Conservation (phyloP, 768 basidiomycete species). For the Lyophyllum atratum region DNA sequence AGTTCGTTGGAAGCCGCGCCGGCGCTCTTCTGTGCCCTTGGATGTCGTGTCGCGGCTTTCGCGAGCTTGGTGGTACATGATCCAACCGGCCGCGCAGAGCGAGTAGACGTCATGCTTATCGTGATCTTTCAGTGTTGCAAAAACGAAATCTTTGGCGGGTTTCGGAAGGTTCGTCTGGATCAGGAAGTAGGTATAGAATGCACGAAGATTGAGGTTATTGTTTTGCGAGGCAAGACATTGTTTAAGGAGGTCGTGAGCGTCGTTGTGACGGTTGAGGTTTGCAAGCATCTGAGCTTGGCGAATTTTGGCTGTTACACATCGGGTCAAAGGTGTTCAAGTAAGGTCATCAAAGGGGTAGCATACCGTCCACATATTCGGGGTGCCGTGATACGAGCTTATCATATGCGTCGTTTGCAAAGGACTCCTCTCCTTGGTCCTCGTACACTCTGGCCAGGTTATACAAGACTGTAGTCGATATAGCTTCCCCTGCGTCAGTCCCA, state of each 20-base stretch:
- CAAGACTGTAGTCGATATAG: conserved; percentile 77
- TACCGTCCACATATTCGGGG: conserved; percentile 96
- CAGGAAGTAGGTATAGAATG: conserved; percentile 92
- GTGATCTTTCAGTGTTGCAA: conserved; percentile 80
- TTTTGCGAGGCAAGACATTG: conserved; percentile 82
- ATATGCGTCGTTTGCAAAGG: conserved; percentile 82
- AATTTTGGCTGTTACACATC: conserved; percentile 73
- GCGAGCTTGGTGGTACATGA: conserved; percentile 82
- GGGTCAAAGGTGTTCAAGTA: background rate
- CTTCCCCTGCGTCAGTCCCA: conserved; percentile 55
- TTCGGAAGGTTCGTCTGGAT: conserved; percentile 72
- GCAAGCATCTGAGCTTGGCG: conserved; percentile 84
- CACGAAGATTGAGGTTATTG: conserved; percentile 83
- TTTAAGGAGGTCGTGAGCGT: conserved; percentile 88
- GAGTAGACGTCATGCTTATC: conserved; percentile 91
- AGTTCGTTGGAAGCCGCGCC: conserved; percentile 73
- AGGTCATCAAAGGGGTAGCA: conserved; percentile 25
- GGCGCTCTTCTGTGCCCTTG: conserved; percentile 67
- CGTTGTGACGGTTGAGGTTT: conserved; percentile 67
- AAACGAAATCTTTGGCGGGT: conserved; percentile 88
- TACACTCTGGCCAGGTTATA: conserved; percentile 93
- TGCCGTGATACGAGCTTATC: conserved; percentile 85
- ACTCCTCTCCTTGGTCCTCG: conserved; percentile 78
- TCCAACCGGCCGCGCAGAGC: conserved; percentile 85
- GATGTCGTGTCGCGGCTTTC: conserved; percentile 72